A percentile compares a stretch with the other conserved stretches of the same genome.
phyloP scores from a whole-genome alignment of 208 protist species.

The Leishmania braziliensis region DNA sequence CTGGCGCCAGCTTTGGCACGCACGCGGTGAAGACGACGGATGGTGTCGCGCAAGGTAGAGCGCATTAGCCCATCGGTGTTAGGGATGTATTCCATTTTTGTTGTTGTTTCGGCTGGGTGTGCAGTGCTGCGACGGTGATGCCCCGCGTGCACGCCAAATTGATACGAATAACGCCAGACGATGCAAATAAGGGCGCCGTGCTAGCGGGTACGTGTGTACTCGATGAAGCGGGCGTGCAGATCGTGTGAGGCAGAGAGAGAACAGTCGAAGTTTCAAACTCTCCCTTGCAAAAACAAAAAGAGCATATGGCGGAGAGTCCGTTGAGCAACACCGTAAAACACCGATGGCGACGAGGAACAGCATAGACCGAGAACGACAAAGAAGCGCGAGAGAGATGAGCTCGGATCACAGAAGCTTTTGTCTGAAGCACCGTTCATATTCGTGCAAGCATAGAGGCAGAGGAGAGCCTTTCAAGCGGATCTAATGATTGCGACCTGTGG shows the following conservation, averaged over 20 bases:
- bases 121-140: neutral
- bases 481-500: neutral
- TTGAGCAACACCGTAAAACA: neutral
- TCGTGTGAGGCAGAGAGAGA: neutral
- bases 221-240: neutral
- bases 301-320: neutral
- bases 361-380: neutral
- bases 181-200: neutral
- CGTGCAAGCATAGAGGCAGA: neutral
- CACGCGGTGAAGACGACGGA: slow-evolving; percentile 63
- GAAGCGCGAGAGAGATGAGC: neutral
- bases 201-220: neutral
- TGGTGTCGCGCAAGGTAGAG: slow-evolving; percentile 73
- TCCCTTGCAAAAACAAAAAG: neutral
- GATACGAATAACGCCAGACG: neutral
- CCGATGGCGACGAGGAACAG: neutral
- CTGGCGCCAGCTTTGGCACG: slow-evolving; percentile 49
- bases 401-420: neutral
- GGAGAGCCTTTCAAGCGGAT: neutral
- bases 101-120: neutral
- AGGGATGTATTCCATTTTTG: slow-evolving; percentile 45
- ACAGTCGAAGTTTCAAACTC: neutral
- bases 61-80: slow-evolving; percentile 66
- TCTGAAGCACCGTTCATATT: neutral
- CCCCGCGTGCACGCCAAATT: neutral